Evolutionary conservation across 2,329 filamentous ascomycete species (phyloP).

Genomic region (Truncatella angustata): DNA sequence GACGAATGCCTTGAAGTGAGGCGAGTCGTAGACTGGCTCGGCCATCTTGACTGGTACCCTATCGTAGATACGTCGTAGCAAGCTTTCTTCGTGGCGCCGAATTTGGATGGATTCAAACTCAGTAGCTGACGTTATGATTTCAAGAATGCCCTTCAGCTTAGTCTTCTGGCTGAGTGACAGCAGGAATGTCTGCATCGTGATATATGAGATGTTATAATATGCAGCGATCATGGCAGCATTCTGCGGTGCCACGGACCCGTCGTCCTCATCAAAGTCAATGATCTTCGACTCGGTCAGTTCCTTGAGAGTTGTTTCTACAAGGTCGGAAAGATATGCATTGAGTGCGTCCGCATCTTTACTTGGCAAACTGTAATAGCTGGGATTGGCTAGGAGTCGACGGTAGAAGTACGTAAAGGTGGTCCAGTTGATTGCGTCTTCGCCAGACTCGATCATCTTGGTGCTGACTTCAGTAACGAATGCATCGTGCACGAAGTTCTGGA

Average conservation of each 20-base stretch:
- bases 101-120: conserved; percentile 97
- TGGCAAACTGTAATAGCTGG: conserved; percentile 89
- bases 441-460: conserved; percentile 91
- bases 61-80: conserved; percentile 90
- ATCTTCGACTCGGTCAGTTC: conserved; percentile 92
- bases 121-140: conserved; percentile 94
- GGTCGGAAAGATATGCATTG: conserved; percentile 90
- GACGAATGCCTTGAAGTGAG: conserved; percentile 98
- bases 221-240: conserved; percentile 98
- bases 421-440: conserved; percentile 97
- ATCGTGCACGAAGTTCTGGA: conserved; percentile 89
- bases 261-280: conserved; percentile 91
- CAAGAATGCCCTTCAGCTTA: conserved; percentile 94
- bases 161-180: conserved; percentile 84
- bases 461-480: conserved; percentile 97
- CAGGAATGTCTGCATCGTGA: conserved; percentile 98
- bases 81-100: conserved; percentile 82
- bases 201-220: conserved; percentile 99
- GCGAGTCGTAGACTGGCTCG: conserved; percentile 81
- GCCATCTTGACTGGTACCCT: conserved; percentile 94
- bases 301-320: conserved; percentile 89
- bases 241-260: conserved; percentile 82
- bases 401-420: conserved; percentile 99
- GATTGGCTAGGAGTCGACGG: conserved; percentile 88
- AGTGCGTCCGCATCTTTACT: conserved; percentile 89